Base-by-base conservation (phyloP, 2,329 filamentous ascomycete species). In the Trichoderma sp. region DNA sequence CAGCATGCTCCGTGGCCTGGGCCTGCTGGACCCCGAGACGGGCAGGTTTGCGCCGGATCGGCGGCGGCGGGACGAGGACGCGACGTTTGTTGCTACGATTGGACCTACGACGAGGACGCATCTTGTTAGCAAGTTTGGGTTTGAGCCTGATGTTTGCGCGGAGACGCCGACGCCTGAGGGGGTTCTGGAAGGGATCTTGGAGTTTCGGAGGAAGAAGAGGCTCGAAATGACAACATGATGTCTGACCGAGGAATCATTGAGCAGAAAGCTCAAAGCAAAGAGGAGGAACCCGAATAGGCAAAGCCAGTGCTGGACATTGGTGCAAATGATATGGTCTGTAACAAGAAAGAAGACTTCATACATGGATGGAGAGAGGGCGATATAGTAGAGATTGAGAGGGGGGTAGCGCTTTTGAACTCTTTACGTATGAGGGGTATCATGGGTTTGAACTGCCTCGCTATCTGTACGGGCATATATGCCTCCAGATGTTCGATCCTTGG, bases 41-140 rank as follows among this genome's bases (percentile, higher is more conserved):
- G 78, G 79, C 21, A 81, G 74, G 70, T 77, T 74, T 21, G 72
- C 69, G 5, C 71, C 59, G 28, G 28, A 30, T 6, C 28, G 30
- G 30, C 30, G 30, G 14, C 68, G 66, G 3, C 67, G 72, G 39
- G 73, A 74, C 30, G 78, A 78, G 10, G 82, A 39, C 12, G 34
- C 75, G 58, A 89, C 88, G 1, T 87, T 85, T 68, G 81, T 98
- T 67, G 92, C 90, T 15, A 96, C 93, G 0, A 99, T 99, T 76
- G 95, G 95, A 0, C 94, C 95, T 14, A 99, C 95, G 19, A 99
- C 95, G 12, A 84, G 89, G 68, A 88, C 93, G 70, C 88, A 92
- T 77, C 78, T 99, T 51, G 74, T 80, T 17, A 79, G 81, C 21
- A 83, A 81, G 1, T 92, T 92, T 74, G 85, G 79, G 0, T 90